Evolutionary conservation across 2,329 filamentous ascomycete genomes (phyloP).

Genomic region (Chrysoporthe austroafricana): DNA sequence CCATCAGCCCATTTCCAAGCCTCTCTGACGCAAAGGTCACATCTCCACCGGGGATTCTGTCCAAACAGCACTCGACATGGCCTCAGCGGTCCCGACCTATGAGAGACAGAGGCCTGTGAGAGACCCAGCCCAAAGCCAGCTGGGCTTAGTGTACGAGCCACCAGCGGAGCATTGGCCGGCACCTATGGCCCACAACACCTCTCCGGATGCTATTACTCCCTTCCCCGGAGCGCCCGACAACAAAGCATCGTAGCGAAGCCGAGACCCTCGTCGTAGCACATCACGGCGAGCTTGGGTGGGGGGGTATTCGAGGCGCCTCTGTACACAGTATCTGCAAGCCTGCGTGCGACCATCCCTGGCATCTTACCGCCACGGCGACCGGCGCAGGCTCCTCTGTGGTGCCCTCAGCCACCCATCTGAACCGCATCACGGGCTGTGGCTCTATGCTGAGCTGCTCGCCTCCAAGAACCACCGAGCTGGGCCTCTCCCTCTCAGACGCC

Average conservation of each 20-base stretch:
- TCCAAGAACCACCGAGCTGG: not conserved
- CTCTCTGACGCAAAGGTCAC: conserved; percentile 4
- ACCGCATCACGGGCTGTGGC: not conserved
- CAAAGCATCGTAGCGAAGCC: not conserved
- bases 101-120: not conserved
- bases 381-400: not conserved
- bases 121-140: not conserved
- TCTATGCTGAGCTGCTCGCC: not conserved
- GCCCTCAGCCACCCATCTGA: not conserved
- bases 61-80: not conserved
- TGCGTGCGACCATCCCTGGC: not conserved
- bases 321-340: not conserved
- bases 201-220: not conserved
- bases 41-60: not conserved
- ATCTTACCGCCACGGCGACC: not conserved
- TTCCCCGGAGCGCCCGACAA: not conserved
- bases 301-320: not conserved
- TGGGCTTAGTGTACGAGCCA: not conserved
- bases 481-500: not conserved
- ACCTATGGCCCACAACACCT: not conserved
- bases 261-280: not conserved
- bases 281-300: not conserved
- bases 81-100: not conserved
- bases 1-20: conserved; percentile 4
- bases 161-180: not conserved